A percentile compares a stretch with the other conserved stretches of the same genome.
Evolutionary conservation across 768 basidiomycete genomes (phyloP).

Genomic region (Russula abietina): DNA sequence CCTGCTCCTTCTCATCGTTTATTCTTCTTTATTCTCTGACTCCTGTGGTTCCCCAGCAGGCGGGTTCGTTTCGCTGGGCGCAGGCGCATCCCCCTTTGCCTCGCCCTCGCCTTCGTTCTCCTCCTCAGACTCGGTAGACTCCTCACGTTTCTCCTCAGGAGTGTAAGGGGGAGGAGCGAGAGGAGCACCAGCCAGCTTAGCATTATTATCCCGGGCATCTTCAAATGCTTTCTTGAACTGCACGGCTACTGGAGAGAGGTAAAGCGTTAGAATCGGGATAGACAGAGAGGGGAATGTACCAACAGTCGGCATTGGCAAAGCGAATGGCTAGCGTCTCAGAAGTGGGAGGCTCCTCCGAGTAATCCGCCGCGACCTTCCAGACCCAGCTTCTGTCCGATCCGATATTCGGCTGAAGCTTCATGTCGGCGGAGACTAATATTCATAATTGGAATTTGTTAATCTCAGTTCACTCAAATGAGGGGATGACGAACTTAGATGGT

Average conservation of each 20-base stretch:
- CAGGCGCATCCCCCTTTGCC: conserved; percentile 28
- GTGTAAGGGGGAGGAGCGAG: conserved; percentile 30
- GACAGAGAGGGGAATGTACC: conserved; percentile 31
- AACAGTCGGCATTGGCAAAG: conserved; percentile 94
- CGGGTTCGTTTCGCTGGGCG: conserved; percentile 25
- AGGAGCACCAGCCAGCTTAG: conserved; percentile 28
- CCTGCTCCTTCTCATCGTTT: not conserved
- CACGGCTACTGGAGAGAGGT: conserved; percentile 53
- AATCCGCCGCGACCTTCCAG: conserved; percentile 95
- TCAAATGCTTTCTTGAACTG: conserved; percentile 91
- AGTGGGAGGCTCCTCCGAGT: conserved; percentile 83
- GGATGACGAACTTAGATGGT: conserved; percentile 71
- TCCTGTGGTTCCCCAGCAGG: conserved; percentile 30
- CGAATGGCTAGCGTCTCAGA: conserved; percentile 97
- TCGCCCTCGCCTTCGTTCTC: conserved; percentile 30
- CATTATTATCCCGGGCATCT: conserved; percentile 68
- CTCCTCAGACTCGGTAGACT: conserved; percentile 26
- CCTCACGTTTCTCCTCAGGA: conserved; percentile 33
- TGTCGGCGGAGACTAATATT: conserved; percentile 70
- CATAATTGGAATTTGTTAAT: not conserved
- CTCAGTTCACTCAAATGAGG: not conserved
- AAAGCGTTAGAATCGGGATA: not conserved
- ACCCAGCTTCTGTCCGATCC: conserved; percentile 99
- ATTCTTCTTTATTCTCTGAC: conserved; percentile 34
- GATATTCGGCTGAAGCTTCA: conserved; percentile 95